Evolutionary conservation across 768 basidiomycete species (phyloP).

Genomic region (Rickenella mellea): DNA sequence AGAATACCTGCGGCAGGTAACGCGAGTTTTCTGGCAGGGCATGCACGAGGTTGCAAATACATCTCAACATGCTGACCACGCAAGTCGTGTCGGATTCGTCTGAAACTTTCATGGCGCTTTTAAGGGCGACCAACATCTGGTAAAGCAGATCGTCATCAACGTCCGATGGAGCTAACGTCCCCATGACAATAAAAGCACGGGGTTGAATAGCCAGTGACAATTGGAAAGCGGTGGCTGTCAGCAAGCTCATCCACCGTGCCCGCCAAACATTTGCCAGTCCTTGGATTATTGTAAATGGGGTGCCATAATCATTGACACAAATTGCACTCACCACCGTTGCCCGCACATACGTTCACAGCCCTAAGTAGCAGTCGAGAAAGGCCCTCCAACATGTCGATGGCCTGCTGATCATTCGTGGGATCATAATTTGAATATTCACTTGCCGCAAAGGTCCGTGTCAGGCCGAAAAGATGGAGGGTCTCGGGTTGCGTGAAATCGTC

Average conservation of each 20-base stretch:
- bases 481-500: constrained; percentile 48
- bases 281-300: constrained; percentile 17
- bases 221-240: constrained; percentile 85
- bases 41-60: constrained; percentile 70
- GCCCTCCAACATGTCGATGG: constrained; percentile 57
- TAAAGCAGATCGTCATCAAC: constrained; percentile 92
- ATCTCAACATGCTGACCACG: constrained; percentile 82
- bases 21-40: constrained; percentile 59
- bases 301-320: neutral
- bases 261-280: constrained; percentile 83
- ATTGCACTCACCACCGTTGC: constrained; percentile 49
- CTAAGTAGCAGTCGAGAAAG: constrained; percentile 55
- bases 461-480: constrained; percentile 63
- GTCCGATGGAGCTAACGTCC: constrained; percentile 71
- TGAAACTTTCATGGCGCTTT: constrained; percentile 57
- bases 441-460: constrained; percentile 48
- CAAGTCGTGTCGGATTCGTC: constrained; percentile 60
- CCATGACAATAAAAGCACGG: constrained; percentile 77
- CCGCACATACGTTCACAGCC: constrained; percentile 55
- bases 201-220: constrained; percentile 82
- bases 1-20: constrained; percentile 71
- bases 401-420: constrained; percentile 39
- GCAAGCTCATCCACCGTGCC: constrained; percentile 87
- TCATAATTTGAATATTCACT: constrained; percentile 62
- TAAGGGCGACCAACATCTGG: constrained; percentile 85